Base-by-base conservation (phyloP, 208 protist species). In the Trypanosomatidae sp. region DNA sequence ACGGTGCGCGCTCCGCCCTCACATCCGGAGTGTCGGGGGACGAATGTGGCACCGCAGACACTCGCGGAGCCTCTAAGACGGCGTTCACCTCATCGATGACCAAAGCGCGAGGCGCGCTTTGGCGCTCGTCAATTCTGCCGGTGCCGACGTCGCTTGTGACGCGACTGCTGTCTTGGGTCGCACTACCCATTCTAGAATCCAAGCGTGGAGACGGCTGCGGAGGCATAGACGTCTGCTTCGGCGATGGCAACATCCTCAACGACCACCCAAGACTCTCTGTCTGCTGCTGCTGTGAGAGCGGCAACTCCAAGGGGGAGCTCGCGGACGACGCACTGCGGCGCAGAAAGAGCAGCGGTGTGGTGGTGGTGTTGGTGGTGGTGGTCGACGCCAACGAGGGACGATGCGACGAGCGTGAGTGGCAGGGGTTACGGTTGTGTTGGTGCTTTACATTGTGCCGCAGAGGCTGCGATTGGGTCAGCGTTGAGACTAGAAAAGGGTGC, bases 201-300 rank as follows among this genome's bases (percentile, higher is more conserved):
- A 49, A 52, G 33, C 47, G 66, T 15, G n/a, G 66, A 15, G 47
- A 28, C 41, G 30, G 30, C 30, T 69, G 28, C 3, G 46, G 66
- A 7, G 46, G 49, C 49, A 69, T 47, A 13, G 44, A 30, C 1
- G 28, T 28, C 30, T 10, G 22, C 64, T 25, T 43, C n/a, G 41
- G 44, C 28, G 64, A 36, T 49, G 64, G 22, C n/a, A n/a, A 22
- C 13, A 22, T 36, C 44, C 9, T 28, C n/a, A 28, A 22, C 62
- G 62, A 50, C 30, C 50, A 41, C 30, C 58, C 67, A 4, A 50
- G 15, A n/a, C 66, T 67, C 41, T 73, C 67, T 41, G 60, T 66
- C 59, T 55, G 66, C 7, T 50, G 53, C 53, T 55, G 50, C 50
- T 55, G 50, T 25, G 22, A 25, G 22, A n/a, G 9, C 55, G 70